Evolutionary conservation across 768 basidiomycete genomes (phyloP), one percentile per base, ranked within the genome.

Genomic region (Amanita pallidorosea): DNA sequence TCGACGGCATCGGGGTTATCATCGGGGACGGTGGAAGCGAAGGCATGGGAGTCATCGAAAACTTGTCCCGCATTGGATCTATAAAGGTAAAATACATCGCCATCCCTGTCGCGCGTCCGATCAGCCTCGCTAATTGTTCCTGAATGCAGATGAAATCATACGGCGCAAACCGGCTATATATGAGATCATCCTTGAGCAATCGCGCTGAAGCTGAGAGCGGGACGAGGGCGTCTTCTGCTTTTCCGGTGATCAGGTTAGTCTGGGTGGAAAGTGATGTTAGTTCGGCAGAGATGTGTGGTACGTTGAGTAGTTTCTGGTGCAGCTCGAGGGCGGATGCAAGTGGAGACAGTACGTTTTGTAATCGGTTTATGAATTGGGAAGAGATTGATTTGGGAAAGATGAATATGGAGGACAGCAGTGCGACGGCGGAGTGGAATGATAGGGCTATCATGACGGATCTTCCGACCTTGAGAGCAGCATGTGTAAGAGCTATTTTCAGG

Each of bases 301-400:
- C 66, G 35, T 67, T 60, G 6, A 87, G 67, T 12, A 77, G 65
- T 3, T 60, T 52, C 17, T 64, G 64, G 53, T 87, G 82, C 9
- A 73, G 61, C 6, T 64, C 62, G 29, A 81, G 68, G 2, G 72
- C 65, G 1, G 62, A 61, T 15, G 67, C 59, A 9, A 86, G 65
- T 0, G 81, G 79, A 4, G 63, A 53, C 15, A 85, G 61, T 5
- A 80, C 72, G 2, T 53, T 63, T 40, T 69, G 66, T 1, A 86
- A 64, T 5, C 73, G 68, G 15, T 60, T 66, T 2, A 78, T 76
- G 58, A 83, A 87, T 45, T 73, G 65, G 0, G 81, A 66, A 0
- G 85, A 81, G 40, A 83, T 69, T 2, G 83, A 77, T 1, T 69
- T 66, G 0, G 86, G 85, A 61, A 87, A 86, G 40, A 88, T 63